Evolutionary conservation across 2,329 filamentous ascomycete species (phyloP), one percentile per base, ranked within the genome.

Genomic region (Fonsecaea monophora): DNA sequence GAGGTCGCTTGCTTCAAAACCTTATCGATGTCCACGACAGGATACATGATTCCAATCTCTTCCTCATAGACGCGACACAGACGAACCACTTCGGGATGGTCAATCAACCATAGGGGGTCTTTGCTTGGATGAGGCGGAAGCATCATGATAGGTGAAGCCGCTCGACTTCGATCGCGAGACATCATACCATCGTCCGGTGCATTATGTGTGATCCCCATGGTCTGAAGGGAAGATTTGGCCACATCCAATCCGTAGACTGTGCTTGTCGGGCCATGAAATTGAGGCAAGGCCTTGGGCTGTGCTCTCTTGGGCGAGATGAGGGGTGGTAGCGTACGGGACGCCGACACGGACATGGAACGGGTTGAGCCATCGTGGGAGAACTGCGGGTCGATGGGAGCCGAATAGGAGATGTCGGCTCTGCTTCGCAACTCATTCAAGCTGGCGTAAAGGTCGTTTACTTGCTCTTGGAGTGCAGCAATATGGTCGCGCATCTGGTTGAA

Each of bases 31-130:
- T 92, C 86, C 55, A 96, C 78, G 3, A 97, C 86, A 0, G 94
- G 94, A 76, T 96, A 97, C 92, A 97, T 96, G 73, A 94, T 86
- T 53, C 92, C 92, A 73, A 96, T 89, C 76, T 97, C 94, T 73
- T 97, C 93, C 71, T 96, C 91, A 75, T 95, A 94, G 0, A 96
- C 82, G 13, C 87, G 84, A 71, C 92, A 92, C 13, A 97, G 80
- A 1, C 92, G 87, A 21, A 94, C 78, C 73, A 95, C 92, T 75
- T 97, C 93, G 40, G 93, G 88, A 73, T 90, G 89, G 62, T 86
- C 86, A 57, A 96, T 86, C 7, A 88, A 84, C 87, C 92, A 94
- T 34, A 98, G 85, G 0, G 93, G 92, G 75, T 97, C 94, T 73
- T 89, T 84, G 68, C 81, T 80, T 1, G 75, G 79, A 74, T 83